These are phyloP conservation scores for Diplotaxis tenuifolia DNA, from an alignment of 345 rosid species.

Conservation along the genomic window DNA sequence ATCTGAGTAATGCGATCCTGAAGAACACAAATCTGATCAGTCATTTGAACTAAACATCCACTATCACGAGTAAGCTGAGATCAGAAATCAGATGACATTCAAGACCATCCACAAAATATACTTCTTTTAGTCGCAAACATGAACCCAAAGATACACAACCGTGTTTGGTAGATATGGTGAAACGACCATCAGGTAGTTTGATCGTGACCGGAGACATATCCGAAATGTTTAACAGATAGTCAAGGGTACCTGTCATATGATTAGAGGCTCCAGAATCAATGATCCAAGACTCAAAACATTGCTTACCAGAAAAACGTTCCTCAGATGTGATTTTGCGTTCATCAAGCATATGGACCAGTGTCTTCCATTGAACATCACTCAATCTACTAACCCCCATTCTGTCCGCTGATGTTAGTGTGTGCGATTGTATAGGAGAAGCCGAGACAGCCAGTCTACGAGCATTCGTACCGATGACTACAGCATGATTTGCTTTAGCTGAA, in stretches of 20 bases:
- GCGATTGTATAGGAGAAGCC: no score
- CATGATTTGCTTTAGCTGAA: no score
- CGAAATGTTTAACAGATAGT: background rate
- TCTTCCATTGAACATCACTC: background rate
- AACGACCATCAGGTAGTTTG: background rate
- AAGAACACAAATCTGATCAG: background rate
- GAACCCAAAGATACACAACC: background rate
- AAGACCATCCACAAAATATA: background rate
- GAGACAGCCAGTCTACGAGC: no score
- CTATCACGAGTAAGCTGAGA: background rate
- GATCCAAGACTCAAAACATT: background rate
- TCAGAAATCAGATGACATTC: background rate
- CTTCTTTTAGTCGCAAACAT: background rate
- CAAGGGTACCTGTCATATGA: background rate
- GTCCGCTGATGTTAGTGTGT: background rate
- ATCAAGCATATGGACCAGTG: background rate
- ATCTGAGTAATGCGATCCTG: background rate
- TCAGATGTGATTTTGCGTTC: background rate
- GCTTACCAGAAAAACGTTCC: background rate
- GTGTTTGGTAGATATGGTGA: background rate
- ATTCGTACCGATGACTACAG: no score
- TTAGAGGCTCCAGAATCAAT: background rate
- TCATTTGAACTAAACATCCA: background rate
- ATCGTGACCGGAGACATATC: background rate
- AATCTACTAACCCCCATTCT: background rate